A percentile compares a stretch with the other conserved stretches of the same genome.
These are phyloP conservation scores for Solanum pennellii DNA, from an alignment of 257 asterid species.

Conservation along the genomic window DNA sequence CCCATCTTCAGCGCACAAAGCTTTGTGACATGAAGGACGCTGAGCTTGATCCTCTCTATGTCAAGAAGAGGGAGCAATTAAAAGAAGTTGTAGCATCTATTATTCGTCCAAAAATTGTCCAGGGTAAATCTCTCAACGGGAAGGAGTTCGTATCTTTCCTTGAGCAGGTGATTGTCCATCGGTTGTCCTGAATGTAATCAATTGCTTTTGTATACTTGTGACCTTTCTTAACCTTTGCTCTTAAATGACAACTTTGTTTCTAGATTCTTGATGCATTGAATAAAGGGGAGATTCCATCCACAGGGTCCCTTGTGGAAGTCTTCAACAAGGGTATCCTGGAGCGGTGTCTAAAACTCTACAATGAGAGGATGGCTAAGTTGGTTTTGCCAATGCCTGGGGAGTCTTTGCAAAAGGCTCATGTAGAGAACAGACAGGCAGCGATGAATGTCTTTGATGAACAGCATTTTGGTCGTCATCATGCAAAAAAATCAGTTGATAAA, in stretches of 20 bases:
- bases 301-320: slow-evolving; percentile 96
- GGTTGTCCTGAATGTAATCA: background rate
- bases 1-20: slow-evolving; percentile 92
- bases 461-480: slow-evolving; percentile 96
- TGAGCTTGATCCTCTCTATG: slow-evolving; percentile 78
- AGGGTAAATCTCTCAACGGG: slow-evolving; percentile 87
- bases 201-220: background rate
- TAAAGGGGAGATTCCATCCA: slow-evolving; percentile 99
- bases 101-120: slow-evolving; percentile 93
- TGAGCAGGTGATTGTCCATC: slow-evolving; percentile 60
- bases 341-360: slow-evolving; percentile 66
- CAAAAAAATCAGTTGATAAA: slow-evolving; percentile 69
- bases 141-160: slow-evolving; percentile 84
- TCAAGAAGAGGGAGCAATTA: slow-evolving; percentile 72
- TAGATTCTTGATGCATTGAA: slow-evolving; percentile 97
- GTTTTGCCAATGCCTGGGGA: slow-evolving; percentile 56
- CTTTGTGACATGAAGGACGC: slow-evolving; percentile 91
- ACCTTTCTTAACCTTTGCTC: background rate
- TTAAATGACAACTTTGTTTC: slow-evolving; percentile 3
- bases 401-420: slow-evolving; percentile 57
- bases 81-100: slow-evolving; percentile 72
- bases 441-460: slow-evolving; percentile 73
- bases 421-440: slow-evolving; percentile 49
- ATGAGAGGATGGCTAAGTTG: slow-evolving; percentile 36
- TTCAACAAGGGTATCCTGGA: slow-evolving; percentile 87